Conservation (phyloP, 805 yeast genomes). For the Yamadazyma insecticola region DNA sequence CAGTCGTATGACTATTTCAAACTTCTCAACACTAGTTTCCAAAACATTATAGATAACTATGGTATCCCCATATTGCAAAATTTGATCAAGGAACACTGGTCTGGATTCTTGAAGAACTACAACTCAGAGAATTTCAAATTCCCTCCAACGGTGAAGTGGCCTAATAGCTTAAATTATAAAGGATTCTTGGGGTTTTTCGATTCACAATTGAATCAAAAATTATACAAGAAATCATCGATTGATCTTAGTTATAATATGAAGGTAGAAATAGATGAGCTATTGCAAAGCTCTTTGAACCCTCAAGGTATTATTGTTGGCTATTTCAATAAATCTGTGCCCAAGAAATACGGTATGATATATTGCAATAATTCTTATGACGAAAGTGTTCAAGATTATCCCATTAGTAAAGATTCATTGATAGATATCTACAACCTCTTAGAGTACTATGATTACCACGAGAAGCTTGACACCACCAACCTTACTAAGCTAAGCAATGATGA, state of each 20-base stretch:
- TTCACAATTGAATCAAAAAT: conserved; percentile 2
- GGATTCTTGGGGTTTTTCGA: conserved; percentile 34
- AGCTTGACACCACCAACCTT: conserved; percentile 14
- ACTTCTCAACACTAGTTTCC: conserved; percentile 23
- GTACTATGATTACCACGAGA: conserved; percentile 23
- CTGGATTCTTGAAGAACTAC: conserved; percentile 20
- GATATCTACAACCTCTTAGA: conserved; percentile 30
- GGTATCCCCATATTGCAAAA: conserved; percentile 13
- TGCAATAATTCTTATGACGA: conserved; percentile 5
- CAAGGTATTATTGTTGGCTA: conserved; percentile 25
- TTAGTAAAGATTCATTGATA: conserved; percentile 11
- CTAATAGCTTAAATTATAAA: conserved; percentile 27
- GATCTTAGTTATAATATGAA: conserved; percentile 11
- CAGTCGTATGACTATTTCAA: conserved; percentile 21
- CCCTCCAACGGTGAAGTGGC: conserved; percentile 29
- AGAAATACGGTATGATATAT: conserved; percentile 29
- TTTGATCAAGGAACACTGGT: conserved; percentile 24
- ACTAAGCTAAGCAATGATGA: conserved; percentile 13
- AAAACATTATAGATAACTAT: conserved; percentile 11
- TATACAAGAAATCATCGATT: conserved; percentile 26
- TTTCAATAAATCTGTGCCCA: conserved; percentile 20
- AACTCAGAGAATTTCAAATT: conserved; percentile 17
- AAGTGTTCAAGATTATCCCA: conserved; percentile 1
- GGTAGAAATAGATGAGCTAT: conserved; percentile 17
- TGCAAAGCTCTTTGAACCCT: conserved; percentile 4